A percentile compares a stretch with the other conserved stretches of the same genome.
Evolutionary conservation across 345 rosid species (phyloP).

Genomic region (Carallia pectinifolia): DNA sequence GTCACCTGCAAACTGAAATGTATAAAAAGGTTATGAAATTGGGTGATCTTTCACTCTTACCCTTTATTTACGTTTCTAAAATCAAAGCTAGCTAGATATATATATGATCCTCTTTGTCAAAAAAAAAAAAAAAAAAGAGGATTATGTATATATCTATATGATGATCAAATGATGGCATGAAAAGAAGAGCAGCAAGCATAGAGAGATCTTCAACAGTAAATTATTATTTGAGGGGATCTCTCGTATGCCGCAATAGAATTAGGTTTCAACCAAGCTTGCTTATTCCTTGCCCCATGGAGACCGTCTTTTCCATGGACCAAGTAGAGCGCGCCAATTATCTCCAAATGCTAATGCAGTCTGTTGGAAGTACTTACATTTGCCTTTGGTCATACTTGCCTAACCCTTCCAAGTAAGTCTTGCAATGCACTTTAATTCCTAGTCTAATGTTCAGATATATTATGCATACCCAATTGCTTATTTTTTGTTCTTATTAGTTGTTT

Average conservation of each 20-base stretch:
- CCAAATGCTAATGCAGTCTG: slow-evolving; percentile 44
- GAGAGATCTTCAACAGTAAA: background rate
- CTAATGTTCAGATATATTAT: background rate
- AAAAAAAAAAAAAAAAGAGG: too few species aligned
- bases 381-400: slow-evolving; percentile 54
- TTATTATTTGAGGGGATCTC: background rate
- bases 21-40: too few species aligned
- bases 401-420: slow-evolving; percentile 40
- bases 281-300: slow-evolving; percentile 43
- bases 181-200: background rate
- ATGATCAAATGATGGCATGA: slow-evolving; percentile 14
- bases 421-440: background rate
- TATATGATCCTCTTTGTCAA: background rate
- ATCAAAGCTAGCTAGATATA: background rate
- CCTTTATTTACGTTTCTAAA: background rate
- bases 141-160: background rate
- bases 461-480: background rate
- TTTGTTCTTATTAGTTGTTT: slow-evolving; percentile 43
- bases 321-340: slow-evolving; percentile 43
- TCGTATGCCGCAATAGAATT: background rate
- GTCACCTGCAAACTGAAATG: too few species aligned
- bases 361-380: slow-evolving; percentile 59
- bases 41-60: background rate
- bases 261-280: background rate
- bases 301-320: slow-evolving; percentile 42